Conservation (phyloP, 305 asterid species). For the Stenogyne calaminthoides region DNA sequence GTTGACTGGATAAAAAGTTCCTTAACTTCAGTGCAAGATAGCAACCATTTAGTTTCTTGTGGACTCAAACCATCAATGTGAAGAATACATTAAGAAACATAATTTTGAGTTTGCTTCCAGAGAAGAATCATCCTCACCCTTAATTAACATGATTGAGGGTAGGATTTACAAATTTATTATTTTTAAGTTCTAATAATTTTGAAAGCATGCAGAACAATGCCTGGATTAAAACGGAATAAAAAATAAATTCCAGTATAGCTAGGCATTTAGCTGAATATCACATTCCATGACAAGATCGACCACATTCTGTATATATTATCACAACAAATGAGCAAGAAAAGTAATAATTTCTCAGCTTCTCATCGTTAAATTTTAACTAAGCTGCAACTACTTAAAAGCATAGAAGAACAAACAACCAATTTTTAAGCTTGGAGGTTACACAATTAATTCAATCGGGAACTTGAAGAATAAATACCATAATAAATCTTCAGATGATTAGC, state of each 20-base stretch:
- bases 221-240: not conserved
- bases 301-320: not conserved
- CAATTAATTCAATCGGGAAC: no score
- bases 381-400: not conserved
- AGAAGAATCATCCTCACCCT: not conserved
- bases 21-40: not conserved
- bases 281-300: not conserved
- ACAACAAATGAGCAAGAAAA: conserved; percentile 7
- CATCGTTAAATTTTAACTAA: not conserved
- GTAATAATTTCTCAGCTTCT: not conserved
- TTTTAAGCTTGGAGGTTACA: no score
- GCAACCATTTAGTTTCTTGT: no score
- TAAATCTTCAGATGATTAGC: conserved; percentile 71
- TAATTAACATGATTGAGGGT: not conserved
- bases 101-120: not conserved
- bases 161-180: not conserved
- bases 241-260: not conserved
- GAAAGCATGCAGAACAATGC: not conserved
- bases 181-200: not conserved
- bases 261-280: not conserved
- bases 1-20: not conserved
- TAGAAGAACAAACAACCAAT: no score
- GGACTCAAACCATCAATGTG: no score
- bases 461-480: conserved; percentile 47
- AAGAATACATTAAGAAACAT: not conserved